Evolutionary conservation across 352 stramenopile species (phyloP).

Genomic region (Globisporangium sylvaticum): DNA sequence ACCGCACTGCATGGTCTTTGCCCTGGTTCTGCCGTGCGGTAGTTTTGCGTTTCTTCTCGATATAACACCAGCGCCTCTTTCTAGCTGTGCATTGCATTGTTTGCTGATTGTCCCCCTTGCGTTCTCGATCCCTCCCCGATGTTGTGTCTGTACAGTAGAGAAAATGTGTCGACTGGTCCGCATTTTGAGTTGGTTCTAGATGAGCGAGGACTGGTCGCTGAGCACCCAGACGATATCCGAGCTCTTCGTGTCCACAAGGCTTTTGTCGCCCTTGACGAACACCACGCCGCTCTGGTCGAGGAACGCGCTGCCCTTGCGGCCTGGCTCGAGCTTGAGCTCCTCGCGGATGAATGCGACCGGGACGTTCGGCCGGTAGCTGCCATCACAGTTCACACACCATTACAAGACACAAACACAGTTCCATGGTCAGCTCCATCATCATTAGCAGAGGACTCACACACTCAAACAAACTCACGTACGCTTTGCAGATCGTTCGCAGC

Average conservation of each 20-base stretch:
- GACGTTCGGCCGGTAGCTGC: constrained; percentile 73
- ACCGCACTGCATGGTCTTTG: neutral
- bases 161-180: neutral
- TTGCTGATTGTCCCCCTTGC: neutral
- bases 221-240: constrained; percentile 84
- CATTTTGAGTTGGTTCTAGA: constrained; percentile 35
- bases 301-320: constrained; percentile 66
- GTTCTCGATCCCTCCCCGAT: neutral
- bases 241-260: constrained; percentile 71
- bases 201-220: constrained; percentile 77
- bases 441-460: constrained; percentile 1
- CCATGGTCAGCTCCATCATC: neutral
- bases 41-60: neutral
- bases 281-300: constrained; percentile 69
- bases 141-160: neutral
- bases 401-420: neutral
- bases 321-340: constrained; percentile 64
- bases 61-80: neutral
- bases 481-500: constrained; percentile 86
- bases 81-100: neutral
- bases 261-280: constrained; percentile 60
- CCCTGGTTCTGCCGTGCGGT: neutral
- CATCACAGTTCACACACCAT: neutral
- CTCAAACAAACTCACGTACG: constrained; percentile 33
- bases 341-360: constrained; percentile 67